Evolutionary conservation across 2,329 filamentous ascomycete species (phyloP).

Genomic region (Didymella lethalis): DNA sequence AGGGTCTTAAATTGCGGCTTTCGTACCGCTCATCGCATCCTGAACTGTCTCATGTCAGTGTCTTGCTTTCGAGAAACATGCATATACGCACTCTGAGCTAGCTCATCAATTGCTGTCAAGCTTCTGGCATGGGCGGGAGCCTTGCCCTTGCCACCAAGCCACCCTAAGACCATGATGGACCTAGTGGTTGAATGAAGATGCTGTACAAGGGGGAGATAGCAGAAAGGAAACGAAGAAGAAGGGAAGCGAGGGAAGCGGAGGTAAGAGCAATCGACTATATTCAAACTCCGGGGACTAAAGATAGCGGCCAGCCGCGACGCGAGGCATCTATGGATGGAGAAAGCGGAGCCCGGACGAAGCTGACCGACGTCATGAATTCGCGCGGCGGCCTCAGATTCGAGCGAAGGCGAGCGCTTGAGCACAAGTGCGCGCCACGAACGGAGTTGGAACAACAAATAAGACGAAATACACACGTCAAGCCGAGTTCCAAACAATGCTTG

Average conservation of each 20-base stretch:
- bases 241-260: constrained; percentile 11
- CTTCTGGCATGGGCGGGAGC: constrained; percentile 60
- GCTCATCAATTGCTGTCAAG: constrained; percentile 65
- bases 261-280: constrained; percentile 12
- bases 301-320: constrained; percentile 15
- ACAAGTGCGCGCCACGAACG: neutral
- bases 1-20: constrained; percentile 9
- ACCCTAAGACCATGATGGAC: constrained; percentile 47
- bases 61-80: neutral
- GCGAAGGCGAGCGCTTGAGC: constrained; percentile 1
- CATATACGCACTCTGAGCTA: constrained; percentile 59
- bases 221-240: constrained; percentile 8
- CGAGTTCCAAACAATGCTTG: constrained; percentile 6
- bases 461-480: constrained; percentile 7
- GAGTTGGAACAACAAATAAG: neutral
- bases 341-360: constrained; percentile 14
- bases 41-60: constrained; percentile 46
- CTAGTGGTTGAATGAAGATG: constrained; percentile 2
- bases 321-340: constrained; percentile 7
- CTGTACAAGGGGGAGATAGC: constrained; percentile 12
- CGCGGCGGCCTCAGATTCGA: constrained; percentile 1
- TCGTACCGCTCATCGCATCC: constrained; percentile 57
- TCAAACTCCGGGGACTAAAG: constrained; percentile 20
- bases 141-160: constrained; percentile 49
- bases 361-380: constrained; percentile 4